A percentile compares a stretch with the other conserved stretches of the same genome.
phyloP scores from a whole-genome alignment of 345 rosid genomes.

The Trapa bicornis region DNA sequence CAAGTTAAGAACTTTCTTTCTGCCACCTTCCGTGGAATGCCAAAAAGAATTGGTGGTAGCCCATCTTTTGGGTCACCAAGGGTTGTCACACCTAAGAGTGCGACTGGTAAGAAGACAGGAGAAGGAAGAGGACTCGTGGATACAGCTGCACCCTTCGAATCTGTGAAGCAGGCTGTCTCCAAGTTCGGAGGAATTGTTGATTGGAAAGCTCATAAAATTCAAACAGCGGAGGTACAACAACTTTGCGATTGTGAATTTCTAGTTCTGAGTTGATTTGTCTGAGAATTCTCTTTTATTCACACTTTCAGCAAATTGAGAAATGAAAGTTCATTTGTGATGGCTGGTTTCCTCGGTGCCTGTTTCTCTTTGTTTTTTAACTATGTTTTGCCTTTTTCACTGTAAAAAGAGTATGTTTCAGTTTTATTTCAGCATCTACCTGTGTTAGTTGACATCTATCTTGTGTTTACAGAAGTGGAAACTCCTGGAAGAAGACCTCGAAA shows the following conservation, averaged over 20 bases:
- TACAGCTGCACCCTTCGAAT: constrained; percentile 79
- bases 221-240: constrained; percentile 57
- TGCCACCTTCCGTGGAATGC: constrained; percentile 8
- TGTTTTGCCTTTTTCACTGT: neutral
- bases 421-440: neutral
- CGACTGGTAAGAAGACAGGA: constrained; percentile 13
- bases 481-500: constrained; percentile 68
- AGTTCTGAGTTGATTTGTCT: neutral
- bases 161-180: constrained; percentile 91
- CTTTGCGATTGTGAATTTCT: neutral
- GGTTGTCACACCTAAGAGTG: constrained; percentile 16
- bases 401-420: neutral
- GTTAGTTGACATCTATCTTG: neutral
- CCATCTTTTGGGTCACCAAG: constrained; percentile 3
- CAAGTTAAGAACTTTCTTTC: constrained; percentile 4
- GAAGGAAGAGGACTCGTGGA: constrained; percentile 53
- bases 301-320: no score
- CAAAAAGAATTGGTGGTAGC: constrained; percentile 4
- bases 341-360: neutral
- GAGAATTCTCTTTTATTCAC: no score
- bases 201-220: constrained; percentile 85
- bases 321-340: neutral
- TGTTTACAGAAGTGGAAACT: constrained; percentile 43
- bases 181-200: constrained; percentile 93
- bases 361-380: neutral